Percentiles rank a stretch among this genome's conserved stretches.
These are phyloP conservation scores for Phytopythium aichiense DNA, from an alignment of 352 stramenopile genomes.

Conservation along the genomic window DNA sequence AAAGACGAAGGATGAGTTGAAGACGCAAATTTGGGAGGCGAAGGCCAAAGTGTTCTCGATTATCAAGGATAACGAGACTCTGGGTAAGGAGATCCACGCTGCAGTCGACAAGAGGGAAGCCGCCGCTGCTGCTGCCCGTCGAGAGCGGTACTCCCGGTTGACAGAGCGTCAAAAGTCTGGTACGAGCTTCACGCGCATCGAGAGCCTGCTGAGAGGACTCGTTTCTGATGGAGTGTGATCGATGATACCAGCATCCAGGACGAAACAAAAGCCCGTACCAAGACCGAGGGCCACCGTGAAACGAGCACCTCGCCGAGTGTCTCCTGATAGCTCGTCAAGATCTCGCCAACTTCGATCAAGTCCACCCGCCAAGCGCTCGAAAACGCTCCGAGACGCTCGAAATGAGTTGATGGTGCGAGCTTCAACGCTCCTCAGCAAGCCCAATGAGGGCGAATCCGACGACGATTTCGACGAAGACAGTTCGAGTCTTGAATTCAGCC, in stretches of 20 bases:
- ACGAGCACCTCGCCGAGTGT: neutral
- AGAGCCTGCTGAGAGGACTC: neutral
- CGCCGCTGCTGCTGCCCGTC: neutral
- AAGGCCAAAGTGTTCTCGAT: neutral
- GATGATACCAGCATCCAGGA: neutral
- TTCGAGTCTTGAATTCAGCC: slow-evolving; percentile 7
- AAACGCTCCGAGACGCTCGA: neutral
- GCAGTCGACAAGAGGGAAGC: neutral
- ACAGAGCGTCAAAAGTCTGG: slow-evolving; percentile 1
- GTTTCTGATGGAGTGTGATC: neutral
- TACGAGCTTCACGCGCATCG: neutral
- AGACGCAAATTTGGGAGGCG: neutral
- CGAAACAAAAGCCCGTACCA: neutral
- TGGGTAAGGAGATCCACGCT: slow-evolving; percentile 1
- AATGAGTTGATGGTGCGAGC: slow-evolving; percentile 5
- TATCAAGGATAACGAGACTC: slow-evolving; percentile 3
- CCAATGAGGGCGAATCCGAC: neutral
- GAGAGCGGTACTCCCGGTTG: neutral
- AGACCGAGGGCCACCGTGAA: neutral
- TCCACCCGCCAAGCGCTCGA: neutral
- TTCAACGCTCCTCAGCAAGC: neutral
- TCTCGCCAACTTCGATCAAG: neutral
- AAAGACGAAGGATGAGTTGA: neutral
- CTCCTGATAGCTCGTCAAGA: neutral
- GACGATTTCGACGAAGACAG: neutral